Percentiles rank a stretch among this genome's conserved stretches.
These are phyloP conservation scores for Sporisorium scitamineum DNA, from an alignment of 1,284 basidiomycete genomes.

Conservation along the genomic window DNA sequence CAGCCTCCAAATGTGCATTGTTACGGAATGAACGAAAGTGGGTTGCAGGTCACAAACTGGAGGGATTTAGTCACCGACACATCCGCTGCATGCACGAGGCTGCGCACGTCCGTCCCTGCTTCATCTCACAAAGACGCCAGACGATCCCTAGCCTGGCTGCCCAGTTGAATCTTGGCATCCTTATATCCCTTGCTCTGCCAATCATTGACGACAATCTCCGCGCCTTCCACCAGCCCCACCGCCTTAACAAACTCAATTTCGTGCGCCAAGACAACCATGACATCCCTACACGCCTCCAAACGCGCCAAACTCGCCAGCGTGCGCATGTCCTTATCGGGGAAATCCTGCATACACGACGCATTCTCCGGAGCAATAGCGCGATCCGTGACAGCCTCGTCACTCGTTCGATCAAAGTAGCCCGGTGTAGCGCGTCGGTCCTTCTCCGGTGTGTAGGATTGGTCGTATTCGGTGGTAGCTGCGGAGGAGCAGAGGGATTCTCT, in stretches of 20 bases:
- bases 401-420: conserved; percentile 19
- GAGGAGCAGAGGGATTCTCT: conserved; percentile 6
- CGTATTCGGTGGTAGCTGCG: not conserved
- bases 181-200: conserved; percentile 14
- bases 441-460: not conserved
- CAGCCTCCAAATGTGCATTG: not conserved
- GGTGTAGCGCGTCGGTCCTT: conserved; percentile 22
- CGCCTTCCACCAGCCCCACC: conserved; percentile 13
- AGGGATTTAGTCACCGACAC: not conserved
- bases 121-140: conserved; percentile 5
- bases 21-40: not conserved
- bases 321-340: conserved; percentile 20
- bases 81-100: not conserved
- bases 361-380: conserved; percentile 9
- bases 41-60: not conserved
- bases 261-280: conserved; percentile 38
- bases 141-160: not conserved
- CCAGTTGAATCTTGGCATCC: conserved; percentile 17
- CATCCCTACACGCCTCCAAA: conserved; percentile 19
- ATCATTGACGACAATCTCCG: conserved; percentile 8
- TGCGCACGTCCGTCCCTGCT: not conserved
- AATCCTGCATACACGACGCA: conserved; percentile 26
- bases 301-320: conserved; percentile 19
- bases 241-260: conserved; percentile 20
- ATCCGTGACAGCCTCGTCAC: conserved; percentile 11